phyloP scores from a whole-genome alignment of 805 yeast genomes.

The Wickerhamomyces chaumierensis region DNA sequence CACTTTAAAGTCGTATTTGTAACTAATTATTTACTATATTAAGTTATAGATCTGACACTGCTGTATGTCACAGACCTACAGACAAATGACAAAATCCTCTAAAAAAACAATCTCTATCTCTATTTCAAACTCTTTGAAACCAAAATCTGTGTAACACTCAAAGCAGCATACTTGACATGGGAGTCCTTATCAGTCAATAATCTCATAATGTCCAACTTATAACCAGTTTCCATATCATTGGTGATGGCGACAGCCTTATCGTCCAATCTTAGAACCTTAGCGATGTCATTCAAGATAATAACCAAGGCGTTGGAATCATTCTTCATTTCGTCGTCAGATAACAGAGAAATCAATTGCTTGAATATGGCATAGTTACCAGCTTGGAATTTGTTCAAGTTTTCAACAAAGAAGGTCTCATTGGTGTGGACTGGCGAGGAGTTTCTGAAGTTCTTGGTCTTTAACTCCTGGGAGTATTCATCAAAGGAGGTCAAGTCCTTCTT shows the following conservation, averaged over 20 bases:
- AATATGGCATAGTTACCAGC: conserved; percentile 66
- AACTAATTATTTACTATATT: too few species aligned
- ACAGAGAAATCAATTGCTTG: conserved; percentile 44
- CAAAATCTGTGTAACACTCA: conserved; percentile 88
- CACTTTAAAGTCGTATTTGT: too few species aligned
- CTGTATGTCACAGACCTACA: too few species aligned
- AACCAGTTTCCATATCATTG: conserved; percentile 32
- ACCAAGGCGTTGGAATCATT: conserved; percentile 32
- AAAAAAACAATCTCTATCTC: too few species aligned
- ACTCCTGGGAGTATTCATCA: conserved; percentile 83
- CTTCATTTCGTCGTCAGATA: conserved; percentile 24
- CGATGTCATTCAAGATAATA: conserved; percentile 58
- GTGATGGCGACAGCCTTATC: conserved; percentile 52
- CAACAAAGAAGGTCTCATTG: conserved; percentile 82
- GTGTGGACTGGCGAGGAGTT: conserved; percentile 86
- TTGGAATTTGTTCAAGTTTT: conserved; percentile 66
- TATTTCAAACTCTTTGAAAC: conserved; percentile 68
- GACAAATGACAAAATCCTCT: too few species aligned
- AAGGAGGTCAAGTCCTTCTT: conserved; percentile 77
- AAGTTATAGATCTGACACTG: too few species aligned
- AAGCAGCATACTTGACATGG: conserved; percentile 88
- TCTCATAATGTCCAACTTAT: conserved; percentile 76
- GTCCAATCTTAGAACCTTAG: conserved; percentile 45
- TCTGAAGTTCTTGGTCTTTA: conserved; percentile 62
- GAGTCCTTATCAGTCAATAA: conserved; percentile 71